phyloP scores from a whole-genome alignment of 805 yeast species.

The Saccharomycopsis sp. region DNA sequence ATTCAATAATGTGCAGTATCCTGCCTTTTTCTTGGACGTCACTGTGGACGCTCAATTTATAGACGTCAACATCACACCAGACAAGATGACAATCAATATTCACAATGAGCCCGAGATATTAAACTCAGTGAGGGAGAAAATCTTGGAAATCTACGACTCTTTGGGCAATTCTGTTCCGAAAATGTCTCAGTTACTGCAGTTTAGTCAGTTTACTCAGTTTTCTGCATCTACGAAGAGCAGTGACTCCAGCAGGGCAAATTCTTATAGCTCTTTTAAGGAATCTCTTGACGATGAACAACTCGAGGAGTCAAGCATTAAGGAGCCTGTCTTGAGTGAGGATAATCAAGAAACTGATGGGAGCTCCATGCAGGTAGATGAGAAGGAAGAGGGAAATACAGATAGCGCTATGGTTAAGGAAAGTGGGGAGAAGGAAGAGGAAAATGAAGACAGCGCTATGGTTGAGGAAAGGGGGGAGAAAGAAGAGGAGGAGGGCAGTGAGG shows the following conservation, averaged over 20 bases:
- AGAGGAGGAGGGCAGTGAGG: constrained; percentile 19
- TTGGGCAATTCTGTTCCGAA: constrained; percentile 16
- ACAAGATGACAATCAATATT: constrained; percentile 66
- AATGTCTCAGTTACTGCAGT: neutral
- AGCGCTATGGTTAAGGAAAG: constrained; percentile 7
- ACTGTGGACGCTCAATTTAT: constrained; percentile 41
- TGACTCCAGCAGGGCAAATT: neutral
- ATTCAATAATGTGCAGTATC: constrained; percentile 68
- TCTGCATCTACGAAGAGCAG: neutral
- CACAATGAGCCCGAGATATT: constrained; percentile 59
- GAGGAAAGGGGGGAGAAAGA: constrained; percentile 11
- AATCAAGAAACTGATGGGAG: no score
- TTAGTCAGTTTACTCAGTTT: neutral
- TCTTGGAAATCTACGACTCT: constrained; percentile 37
- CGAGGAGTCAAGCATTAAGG: neutral
- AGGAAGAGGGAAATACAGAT: constrained; percentile 13
- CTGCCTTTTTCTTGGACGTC: constrained; percentile 61
- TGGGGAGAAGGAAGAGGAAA: constrained; percentile 13
- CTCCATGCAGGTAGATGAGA: neutral
- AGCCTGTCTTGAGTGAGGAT: no score
- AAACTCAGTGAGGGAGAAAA: constrained; percentile 45
- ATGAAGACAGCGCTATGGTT: constrained; percentile 3
- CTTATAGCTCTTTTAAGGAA: neutral
- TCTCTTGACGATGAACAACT: constrained; percentile 3
- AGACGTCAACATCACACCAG: constrained; percentile 93